A percentile compares a stretch with the other conserved stretches of the same genome.
Evolutionary conservation across 192 early-diverging fungal genomes (phyloP).

Genomic region (Ambispora gerdemannii): DNA sequence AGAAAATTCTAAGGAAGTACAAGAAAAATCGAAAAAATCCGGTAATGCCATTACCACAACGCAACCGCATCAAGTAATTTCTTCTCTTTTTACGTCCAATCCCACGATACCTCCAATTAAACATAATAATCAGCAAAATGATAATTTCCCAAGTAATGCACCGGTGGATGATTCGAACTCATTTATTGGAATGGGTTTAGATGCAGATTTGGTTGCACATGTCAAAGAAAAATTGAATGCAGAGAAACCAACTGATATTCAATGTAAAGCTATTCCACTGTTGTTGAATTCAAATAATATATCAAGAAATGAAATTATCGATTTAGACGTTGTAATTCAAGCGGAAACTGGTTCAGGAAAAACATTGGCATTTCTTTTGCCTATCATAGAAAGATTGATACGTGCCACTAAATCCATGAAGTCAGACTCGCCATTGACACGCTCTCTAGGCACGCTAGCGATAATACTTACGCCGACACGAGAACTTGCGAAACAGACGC

Average conservation of each 20-base stretch:
- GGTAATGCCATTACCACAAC: not conserved
- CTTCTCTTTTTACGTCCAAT: slow-evolving; percentile 8
- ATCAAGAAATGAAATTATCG: too few relatives aligned
- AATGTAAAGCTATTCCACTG: slow-evolving; percentile 78
- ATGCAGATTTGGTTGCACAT: slow-evolving; percentile 64
- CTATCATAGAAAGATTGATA: slow-evolving; percentile 87
- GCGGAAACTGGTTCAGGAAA: slow-evolving; percentile 98
- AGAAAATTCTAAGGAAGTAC: not conserved
- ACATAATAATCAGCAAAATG: slow-evolving; percentile 30
- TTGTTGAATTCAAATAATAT: slow-evolving; percentile 52
- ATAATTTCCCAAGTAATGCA: slow-evolving; percentile 47
- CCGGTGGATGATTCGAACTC: slow-evolving; percentile 46
- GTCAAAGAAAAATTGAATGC: slow-evolving; percentile 72
- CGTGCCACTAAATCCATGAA: slow-evolving; percentile 46
- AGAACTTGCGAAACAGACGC: slow-evolving; percentile 95
- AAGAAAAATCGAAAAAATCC: not conserved
- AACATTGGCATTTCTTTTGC: slow-evolving; percentile 90
- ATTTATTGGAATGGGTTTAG: slow-evolving; percentile 78
- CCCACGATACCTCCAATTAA: slow-evolving; percentile 26
- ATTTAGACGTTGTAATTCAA: slow-evolving; percentile 85
- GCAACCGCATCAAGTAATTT: slow-evolving; percentile 1
- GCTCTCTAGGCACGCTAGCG: slow-evolving; percentile 81
- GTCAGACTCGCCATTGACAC: slow-evolving; percentile 44
- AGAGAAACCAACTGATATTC: slow-evolving; percentile 83
- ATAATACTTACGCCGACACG: slow-evolving; percentile 96